Conservation (phyloP, 2,329 filamentous ascomycete species). For the Sporothrix globosa region DNA sequence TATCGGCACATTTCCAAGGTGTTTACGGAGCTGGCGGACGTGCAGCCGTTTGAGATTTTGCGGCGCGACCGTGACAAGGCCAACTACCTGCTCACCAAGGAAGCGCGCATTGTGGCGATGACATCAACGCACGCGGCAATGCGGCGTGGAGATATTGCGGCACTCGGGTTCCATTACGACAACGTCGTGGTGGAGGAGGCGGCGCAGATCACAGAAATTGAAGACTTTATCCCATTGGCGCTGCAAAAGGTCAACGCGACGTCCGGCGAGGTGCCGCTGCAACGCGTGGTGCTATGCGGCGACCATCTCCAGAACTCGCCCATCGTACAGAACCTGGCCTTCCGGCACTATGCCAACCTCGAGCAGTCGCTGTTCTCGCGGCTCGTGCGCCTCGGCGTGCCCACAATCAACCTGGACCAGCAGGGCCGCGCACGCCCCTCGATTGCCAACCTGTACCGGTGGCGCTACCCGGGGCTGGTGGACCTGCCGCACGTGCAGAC, state of each 20-base stretch:
- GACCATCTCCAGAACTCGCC: slow-evolving; percentile 98
- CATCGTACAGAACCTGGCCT: slow-evolving; percentile 90
- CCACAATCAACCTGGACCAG: slow-evolving; percentile 84
- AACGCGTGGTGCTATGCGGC: slow-evolving; percentile 88
- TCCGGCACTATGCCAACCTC: slow-evolving; percentile 91
- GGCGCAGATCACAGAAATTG: slow-evolving; percentile 95
- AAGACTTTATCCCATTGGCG: slow-evolving; percentile 94
- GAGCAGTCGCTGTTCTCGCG: slow-evolving; percentile 95
- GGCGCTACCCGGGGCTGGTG: slow-evolving; percentile 82
- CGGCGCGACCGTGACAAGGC: slow-evolving; percentile 87
- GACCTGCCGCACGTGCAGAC: slow-evolving; percentile 76
- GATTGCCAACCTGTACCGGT: slow-evolving; percentile 87
- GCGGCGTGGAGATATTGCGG: slow-evolving; percentile 84
- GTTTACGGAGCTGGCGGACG: slow-evolving; percentile 89
- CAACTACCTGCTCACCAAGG: slow-evolving; percentile 92
- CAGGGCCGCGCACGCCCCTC: slow-evolving; percentile 88
- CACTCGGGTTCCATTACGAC: slow-evolving; percentile 94
- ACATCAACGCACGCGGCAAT: slow-evolving; percentile 98
- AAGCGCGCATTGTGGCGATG: slow-evolving; percentile 98
- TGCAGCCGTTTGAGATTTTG: slow-evolving; percentile 92
- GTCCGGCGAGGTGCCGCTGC: slow-evolving; percentile 72
- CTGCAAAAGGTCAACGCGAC: slow-evolving; percentile 81
- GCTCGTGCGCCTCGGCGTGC: slow-evolving; percentile 88
- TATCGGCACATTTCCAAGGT: slow-evolving; percentile 87
- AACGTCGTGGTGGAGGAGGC: slow-evolving; percentile 99